These are phyloP conservation scores for Boletus sensibilis DNA, from an alignment of 768 basidiomycete genomes.

Conservation along the genomic window DNA sequence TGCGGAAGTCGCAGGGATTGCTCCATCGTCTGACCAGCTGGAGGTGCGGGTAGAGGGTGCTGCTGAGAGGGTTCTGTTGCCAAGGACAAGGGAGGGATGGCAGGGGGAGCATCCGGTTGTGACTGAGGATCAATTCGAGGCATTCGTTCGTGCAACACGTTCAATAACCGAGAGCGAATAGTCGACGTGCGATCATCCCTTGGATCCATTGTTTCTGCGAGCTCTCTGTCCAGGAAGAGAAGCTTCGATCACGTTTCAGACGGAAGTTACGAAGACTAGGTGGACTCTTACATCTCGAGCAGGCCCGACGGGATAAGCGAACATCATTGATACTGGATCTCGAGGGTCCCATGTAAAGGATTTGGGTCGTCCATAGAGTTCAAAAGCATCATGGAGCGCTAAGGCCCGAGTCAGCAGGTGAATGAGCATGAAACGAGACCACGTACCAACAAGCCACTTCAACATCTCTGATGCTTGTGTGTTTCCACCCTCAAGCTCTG, in stretches of 20 bases:
- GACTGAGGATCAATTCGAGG: constrained; percentile 34
- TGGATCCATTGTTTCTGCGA: constrained; percentile 74
- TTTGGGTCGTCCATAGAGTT: constrained; percentile 84
- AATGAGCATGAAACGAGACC: neutral
- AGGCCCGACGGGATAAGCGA: constrained; percentile 88
- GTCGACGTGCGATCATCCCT: constrained; percentile 74
- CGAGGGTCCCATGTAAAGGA: constrained; percentile 89
- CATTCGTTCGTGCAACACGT: constrained; percentile 66
- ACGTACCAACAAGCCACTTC: constrained; percentile 84
- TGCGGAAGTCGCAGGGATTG: constrained; percentile 37
- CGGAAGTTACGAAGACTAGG: neutral
- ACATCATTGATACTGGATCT: constrained; percentile 82
- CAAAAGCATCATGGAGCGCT: constrained; percentile 86
- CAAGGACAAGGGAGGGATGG: constrained; percentile 20
- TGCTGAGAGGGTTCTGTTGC: constrained; percentile 22
- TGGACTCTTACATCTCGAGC: constrained; percentile 67
- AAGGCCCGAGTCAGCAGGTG: constrained; percentile 13
- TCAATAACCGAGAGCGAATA: constrained; percentile 60
- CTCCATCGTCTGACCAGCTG: constrained; percentile 8
- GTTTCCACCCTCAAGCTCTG: constrained; percentile 66
- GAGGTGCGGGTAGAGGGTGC: constrained; percentile 27
- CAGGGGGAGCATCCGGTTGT: constrained; percentile 9
- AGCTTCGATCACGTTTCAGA: constrained; percentile 44
- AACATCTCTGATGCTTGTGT: constrained; percentile 80
- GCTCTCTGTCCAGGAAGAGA: constrained; percentile 85